A percentile compares a stretch with the other conserved stretches of the same genome.
Conservation (phyloP, 2,329 filamentous ascomycete genomes). For the Phyllosticta citrichinensis region DNA sequence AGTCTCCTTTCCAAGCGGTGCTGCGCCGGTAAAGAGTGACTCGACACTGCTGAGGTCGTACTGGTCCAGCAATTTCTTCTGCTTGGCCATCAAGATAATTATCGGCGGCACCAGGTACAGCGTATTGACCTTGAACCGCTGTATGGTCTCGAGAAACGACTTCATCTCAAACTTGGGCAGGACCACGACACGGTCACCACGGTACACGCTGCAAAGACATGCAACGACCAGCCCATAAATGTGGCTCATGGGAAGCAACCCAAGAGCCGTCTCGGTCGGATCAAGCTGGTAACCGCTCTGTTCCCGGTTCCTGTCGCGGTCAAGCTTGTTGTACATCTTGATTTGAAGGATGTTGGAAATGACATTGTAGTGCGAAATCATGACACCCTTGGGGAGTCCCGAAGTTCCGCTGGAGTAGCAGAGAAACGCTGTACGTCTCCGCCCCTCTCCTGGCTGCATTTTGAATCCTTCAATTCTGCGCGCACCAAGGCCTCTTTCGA, state of each 20-base stretch:
- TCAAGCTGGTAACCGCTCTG: constrained; percentile 31
- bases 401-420: constrained; percentile 76
- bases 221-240: constrained; percentile 71
- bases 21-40: constrained; percentile 63
- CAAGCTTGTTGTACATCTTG: constrained; percentile 37
- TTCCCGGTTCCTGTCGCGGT: constrained; percentile 30
- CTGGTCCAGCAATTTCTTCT: constrained; percentile 48
- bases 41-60: constrained; percentile 63
- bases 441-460: constrained; percentile 56
- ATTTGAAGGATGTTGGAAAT: constrained; percentile 67
- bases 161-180: constrained; percentile 67
- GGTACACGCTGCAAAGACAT: constrained; percentile 53
- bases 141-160: constrained; percentile 53
- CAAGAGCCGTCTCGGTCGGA: constrained; percentile 48
- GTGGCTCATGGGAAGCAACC: constrained; percentile 70
- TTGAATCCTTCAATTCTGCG: constrained; percentile 45
- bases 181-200: constrained; percentile 64
- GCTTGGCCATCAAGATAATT: constrained; percentile 65
- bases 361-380: constrained; percentile 71
- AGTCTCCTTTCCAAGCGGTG: constrained; percentile 65
- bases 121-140: constrained; percentile 57
- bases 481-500: constrained; percentile 48
- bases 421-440: constrained; percentile 61
- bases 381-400: constrained; percentile 74
- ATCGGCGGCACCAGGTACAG: constrained; percentile 73